Evolutionary conservation across 352 stramenopile genomes (phyloP), one percentile per base, ranked within the genome.

Genomic region (Phytophthora niederhauseri): DNA sequence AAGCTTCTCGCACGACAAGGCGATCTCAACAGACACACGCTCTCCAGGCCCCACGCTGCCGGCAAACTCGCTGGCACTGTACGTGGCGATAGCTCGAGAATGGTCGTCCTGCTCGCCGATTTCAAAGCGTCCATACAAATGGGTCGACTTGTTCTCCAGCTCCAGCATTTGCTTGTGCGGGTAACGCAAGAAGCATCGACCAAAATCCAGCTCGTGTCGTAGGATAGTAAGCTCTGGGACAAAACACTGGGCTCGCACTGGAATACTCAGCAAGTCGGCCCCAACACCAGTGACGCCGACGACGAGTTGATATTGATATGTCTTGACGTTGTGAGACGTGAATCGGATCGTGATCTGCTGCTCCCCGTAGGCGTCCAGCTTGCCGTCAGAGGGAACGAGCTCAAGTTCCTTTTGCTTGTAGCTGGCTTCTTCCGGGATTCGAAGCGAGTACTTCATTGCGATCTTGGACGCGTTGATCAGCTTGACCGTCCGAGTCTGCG

Each of bases 391-490:
- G 3, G 96, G 96, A 36, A 73, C 61, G n/a, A 99, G 57, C 52
- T 88, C 78, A 28, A 99, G 90, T 75, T 99, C 96, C 54, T 93
- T 92, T 59, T 97, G 85, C 48, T 89, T 92, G 73, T 95, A 97
- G 50, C 82, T 87, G 2, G 89, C 90, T 62, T 99, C 96, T 66
- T 98, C 92, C 1, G 95, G 94, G 34, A 99, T 93, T 9, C 84
- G 80, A 12, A 98, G 81, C 8, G 73, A 80, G 69, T 95, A 98
- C 19, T 86, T 81, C 80, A 99, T 97, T 9, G 90, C 76, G 45
- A 99, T 98, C 24, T 97, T 96, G 11, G 92, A 98, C 8, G 96
- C 97, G 70, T 99, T 99, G 51, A 93, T 78, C 9, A 99, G 84
- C 48, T 85, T 92, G 31, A 98, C 56, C 4, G 66, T 79, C 11